Percentiles rank a stretch among this genome's conserved stretches.
phyloP scores from a whole-genome alignment of 2,329 filamentous ascomycete genomes.

The Simplicillium sp. region DNA sequence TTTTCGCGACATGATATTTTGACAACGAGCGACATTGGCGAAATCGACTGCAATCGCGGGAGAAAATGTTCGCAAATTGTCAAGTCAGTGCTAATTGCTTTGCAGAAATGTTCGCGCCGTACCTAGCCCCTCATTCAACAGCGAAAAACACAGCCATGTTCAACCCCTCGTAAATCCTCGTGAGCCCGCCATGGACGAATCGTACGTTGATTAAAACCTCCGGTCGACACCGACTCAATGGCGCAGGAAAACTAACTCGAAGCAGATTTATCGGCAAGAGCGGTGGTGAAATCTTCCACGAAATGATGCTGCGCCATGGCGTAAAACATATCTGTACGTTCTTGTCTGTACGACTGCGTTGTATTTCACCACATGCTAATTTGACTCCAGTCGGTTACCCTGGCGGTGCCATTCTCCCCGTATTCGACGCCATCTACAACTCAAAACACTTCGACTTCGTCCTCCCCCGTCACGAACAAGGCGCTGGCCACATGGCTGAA shows the following conservation, averaged over 20 bases:
- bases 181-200: conserved; percentile 65
- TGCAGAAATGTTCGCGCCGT: conserved; percentile 38
- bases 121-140: conserved; percentile 55
- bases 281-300: conserved; percentile 94
- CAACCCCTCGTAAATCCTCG: conserved; percentile 56
- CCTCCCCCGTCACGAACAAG: conserved; percentile 92
- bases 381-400: conserved; percentile 65
- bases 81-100: conserved; percentile 3
- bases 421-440: conserved; percentile 98
- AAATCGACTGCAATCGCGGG: too few species aligned
- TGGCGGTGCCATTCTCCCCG: conserved; percentile 90
- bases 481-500: conserved; percentile 96
- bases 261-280: conserved; percentile 82
- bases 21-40: not conserved
- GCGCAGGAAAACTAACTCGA: not conserved
- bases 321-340: conserved; percentile 91
- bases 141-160: conserved; percentile 46
- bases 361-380: conserved; percentile 4
- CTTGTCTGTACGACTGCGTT: too few species aligned
- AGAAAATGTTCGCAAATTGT: not conserved
- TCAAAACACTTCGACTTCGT: conserved; percentile 95
- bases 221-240: too few species aligned
- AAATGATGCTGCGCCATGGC: conserved; percentile 92
- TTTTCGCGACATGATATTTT: not conserved
- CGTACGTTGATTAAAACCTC: conserved; percentile 41